Evolutionary conservation across 2,329 filamentous ascomycete genomes (phyloP).

Genomic region (Epichloe hybrida): DNA sequence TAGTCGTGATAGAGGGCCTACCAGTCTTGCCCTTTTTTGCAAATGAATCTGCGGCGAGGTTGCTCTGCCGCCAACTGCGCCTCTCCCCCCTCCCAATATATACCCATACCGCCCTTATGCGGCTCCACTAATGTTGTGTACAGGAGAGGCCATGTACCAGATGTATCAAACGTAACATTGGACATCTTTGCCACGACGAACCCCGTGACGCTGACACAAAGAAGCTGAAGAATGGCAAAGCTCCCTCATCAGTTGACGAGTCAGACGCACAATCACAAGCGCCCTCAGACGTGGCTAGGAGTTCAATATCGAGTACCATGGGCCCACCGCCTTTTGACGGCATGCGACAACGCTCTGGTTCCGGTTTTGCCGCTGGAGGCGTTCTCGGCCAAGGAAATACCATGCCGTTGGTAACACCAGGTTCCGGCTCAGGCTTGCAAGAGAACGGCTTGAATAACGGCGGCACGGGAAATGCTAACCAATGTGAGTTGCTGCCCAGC

Average conservation of each 20-base stretch:
- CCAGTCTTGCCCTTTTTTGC: not conserved
- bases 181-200: constrained; percentile 95
- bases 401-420: constrained; percentile 59
- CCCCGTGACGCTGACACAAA: constrained; percentile 73
- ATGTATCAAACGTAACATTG: constrained; percentile 97
- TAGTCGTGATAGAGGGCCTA: not conserved
- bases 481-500: constrained; percentile 41
- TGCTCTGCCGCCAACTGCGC: not conserved
- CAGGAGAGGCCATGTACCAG: constrained; percentile 92
- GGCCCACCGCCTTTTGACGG: constrained; percentile 31
- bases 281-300: constrained; percentile 34
- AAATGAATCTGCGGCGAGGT: not conserved
- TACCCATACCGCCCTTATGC: constrained; percentile 4
- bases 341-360: constrained; percentile 22
- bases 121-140: constrained; percentile 15
- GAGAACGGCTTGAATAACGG: constrained; percentile 38
- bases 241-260: constrained; percentile 40
- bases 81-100: not conserved
- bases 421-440: constrained; percentile 54
- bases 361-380: constrained; percentile 28
- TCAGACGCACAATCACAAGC: constrained; percentile 35
- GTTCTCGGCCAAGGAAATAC: constrained; percentile 36
- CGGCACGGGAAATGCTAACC: constrained; percentile 47
- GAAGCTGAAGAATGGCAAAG: constrained; percentile 51
- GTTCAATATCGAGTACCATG: constrained; percentile 45